Conservation (phyloP, 163 green algal genomes). For the Prototheca cutis region DNA sequence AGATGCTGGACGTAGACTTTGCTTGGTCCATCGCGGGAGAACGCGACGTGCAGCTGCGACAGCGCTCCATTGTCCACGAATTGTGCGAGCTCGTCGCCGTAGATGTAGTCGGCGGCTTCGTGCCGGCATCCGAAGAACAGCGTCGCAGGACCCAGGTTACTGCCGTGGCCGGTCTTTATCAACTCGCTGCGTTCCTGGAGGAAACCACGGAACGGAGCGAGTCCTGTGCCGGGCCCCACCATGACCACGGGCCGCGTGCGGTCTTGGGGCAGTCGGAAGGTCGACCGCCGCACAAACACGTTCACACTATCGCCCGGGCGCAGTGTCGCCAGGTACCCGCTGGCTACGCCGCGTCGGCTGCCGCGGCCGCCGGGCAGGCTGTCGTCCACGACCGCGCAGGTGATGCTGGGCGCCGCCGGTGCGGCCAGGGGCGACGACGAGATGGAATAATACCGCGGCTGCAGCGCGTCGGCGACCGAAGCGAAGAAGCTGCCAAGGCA, state of each 20-base stretch:
- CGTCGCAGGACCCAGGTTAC: constrained; percentile 70
- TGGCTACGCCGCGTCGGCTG: constrained; percentile 25
- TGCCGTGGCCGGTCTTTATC: constrained; percentile 86
- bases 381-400: constrained; percentile 25
- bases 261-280: constrained; percentile 70
- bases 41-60: constrained; percentile 64
- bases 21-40: constrained; percentile 36
- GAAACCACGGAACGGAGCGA: constrained; percentile 67
- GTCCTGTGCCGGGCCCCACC: constrained; percentile 88
- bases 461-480: constrained; percentile 46
- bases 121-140: constrained; percentile 94
- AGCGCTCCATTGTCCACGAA: constrained; percentile 43
- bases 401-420: constrained; percentile 19
- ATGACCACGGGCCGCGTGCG: constrained; percentile 65
- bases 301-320: constrained; percentile 34
- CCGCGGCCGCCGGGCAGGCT: constrained; percentile 15
- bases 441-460: constrained; percentile 87
- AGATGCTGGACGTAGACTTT: constrained; percentile 82
- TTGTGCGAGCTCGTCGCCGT: constrained; percentile 58
- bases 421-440: constrained; percentile 48
- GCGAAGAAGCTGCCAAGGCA: constrained; percentile 26
- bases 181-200: constrained; percentile 29
- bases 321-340: constrained; percentile 11
- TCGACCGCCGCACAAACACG: constrained; percentile 75
- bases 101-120: constrained; percentile 71